Base-by-base conservation (phyloP, 495 filamentous ascomycete species). In the Cetradonia linearis region DNA sequence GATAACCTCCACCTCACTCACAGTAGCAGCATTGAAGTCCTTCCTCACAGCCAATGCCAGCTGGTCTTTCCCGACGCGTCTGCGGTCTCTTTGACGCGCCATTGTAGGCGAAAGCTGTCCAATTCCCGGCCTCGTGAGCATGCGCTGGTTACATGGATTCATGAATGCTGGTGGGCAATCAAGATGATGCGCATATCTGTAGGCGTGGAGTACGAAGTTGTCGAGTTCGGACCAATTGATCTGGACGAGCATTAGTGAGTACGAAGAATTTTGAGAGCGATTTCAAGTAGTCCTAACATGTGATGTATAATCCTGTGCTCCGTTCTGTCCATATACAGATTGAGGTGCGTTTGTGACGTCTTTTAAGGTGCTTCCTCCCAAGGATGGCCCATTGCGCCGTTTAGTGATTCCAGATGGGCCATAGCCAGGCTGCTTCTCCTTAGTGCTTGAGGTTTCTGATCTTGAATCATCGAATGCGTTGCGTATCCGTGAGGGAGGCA, bases 11-110 rank as follows among this genome's bases (percentile, higher is more conserved):
- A 79, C 86, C 69, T 92, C 88, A 53, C 80, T 81, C 13, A 89
- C 80, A 20, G 83, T 86, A 55, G 84, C 74, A 23, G 80, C 82
- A 67, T 91, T 90, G 74, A 91, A 91, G 70, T 91, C 84, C 75
- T 89, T 90, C 62, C 87, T 73, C 25, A 89, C 86, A 14, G 81
- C 75, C 58, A 81, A 77, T 3, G 85, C 85, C 50, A 91, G 73
- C 61, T 86, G 76, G 20, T 88, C 83, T 68, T 84, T 83, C 58
- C 75, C 76, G 65, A 87, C 78, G 56, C 82, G 72, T 40, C 84
- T 70, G 56, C 82, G 74, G 34, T 81, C 77, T 68, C 79, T 81
- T 56, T 74, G 75, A 56, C 81, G 69, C 53, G 82, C 83, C 78
- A 88, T 88, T 23, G 85, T 88, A n/a, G 86, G 85, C 0, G 84